A percentile compares a stretch with the other conserved stretches of the same genome.
phyloP scores from a whole-genome alignment of 179 eudicot genomes.

The Kewa caespitosa region DNA sequence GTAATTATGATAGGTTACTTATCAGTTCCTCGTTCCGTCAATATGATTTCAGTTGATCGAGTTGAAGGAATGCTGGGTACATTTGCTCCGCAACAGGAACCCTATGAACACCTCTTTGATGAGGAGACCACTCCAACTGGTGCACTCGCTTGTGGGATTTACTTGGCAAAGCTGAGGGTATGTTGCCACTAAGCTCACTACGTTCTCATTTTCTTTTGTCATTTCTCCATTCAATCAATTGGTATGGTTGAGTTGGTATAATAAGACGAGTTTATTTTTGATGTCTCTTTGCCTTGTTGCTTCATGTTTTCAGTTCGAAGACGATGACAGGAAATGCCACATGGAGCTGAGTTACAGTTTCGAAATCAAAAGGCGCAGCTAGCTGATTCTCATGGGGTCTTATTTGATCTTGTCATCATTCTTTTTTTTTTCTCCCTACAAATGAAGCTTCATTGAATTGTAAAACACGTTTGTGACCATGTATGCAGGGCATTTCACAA shows the following conservation, averaged over 20 bases:
- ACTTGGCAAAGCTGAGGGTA: slow-evolving; percentile 58
- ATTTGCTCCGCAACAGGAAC: slow-evolving; percentile 62
- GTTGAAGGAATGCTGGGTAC: slow-evolving; percentile 64
- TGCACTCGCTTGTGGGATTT: slow-evolving; percentile 63
- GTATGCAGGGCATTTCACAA: not conserved
- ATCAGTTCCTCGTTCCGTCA: not conserved
- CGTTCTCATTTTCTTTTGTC: not conserved
- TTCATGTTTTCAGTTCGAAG: slow-evolving; percentile 45
- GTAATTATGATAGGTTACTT: not conserved
- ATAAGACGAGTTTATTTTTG: not conserved
- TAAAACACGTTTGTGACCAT: slow-evolving; percentile 7
- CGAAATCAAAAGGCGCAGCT: slow-evolving; percentile 46
- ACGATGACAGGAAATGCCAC: slow-evolving; percentile 56
- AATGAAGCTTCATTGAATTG: too few species aligned
- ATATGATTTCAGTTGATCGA: slow-evolving; percentile 49
- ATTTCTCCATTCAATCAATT: not conserved
- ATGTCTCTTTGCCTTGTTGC: not conserved
- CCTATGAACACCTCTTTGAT: slow-evolving; percentile 52
- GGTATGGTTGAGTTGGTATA: not conserved
- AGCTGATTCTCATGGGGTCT: slow-evolving; percentile 9
- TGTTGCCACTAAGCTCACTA: slow-evolving; percentile 3
- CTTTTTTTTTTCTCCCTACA: not conserved
- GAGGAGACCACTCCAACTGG: slow-evolving; percentile 69
- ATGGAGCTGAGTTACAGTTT: slow-evolving; percentile 54
- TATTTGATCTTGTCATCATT: slow-evolving; percentile 3